Evolutionary conservation across 1,139 yeast species (phyloP), one percentile per base, ranked within the genome.

Genomic region (Candida buenavistaensis): DNA sequence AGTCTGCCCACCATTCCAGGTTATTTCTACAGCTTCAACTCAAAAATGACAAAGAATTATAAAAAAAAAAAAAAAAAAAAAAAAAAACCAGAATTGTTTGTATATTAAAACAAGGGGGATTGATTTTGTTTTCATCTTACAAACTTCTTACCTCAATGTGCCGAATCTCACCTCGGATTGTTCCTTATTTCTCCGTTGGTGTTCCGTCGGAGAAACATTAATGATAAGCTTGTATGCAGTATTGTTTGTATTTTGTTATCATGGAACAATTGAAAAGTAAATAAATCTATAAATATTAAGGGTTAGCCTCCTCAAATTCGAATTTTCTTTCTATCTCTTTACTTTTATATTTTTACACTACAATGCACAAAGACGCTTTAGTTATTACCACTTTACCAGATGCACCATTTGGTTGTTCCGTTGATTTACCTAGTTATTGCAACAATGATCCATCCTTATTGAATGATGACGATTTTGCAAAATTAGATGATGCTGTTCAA

Each of bases 391-490:
- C 86, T 15, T 62, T 82, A 17, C 62, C 62, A 30, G 61, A 57
- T 26, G 55, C 73, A 23, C 77, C 80, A 25, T 74, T 87, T 48
- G 95, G 96, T 23, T 89, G 94, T 37, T 59, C 64, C 10, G 66
- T 86, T 34, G 62, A 58, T 3, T 62, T 87, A 32, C 95, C 95
- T 17, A 55, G 56, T 2, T 85, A 84, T 43, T 75, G 84, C 41
- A 69, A 75, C 22, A 68, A 68, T 42, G 94, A 87, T 58, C 95
- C 95, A n/a, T 69, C 84, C n/a, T 55, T 69, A 35, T 71, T 87
- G 42, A 70, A 66, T 43, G 87, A 82, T 2, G 72, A 57, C 3
- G 94, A 86, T 49, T 85, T 85, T 58, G 59, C 69, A 37, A 46
- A 51, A n/a, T 67, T 87, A 40, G 76, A 71, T 46, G 72, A 75